These are phyloP conservation scores for Blastomyces percursus DNA, from an alignment of 2,329 filamentous ascomycete species.

Conservation along the genomic window DNA sequence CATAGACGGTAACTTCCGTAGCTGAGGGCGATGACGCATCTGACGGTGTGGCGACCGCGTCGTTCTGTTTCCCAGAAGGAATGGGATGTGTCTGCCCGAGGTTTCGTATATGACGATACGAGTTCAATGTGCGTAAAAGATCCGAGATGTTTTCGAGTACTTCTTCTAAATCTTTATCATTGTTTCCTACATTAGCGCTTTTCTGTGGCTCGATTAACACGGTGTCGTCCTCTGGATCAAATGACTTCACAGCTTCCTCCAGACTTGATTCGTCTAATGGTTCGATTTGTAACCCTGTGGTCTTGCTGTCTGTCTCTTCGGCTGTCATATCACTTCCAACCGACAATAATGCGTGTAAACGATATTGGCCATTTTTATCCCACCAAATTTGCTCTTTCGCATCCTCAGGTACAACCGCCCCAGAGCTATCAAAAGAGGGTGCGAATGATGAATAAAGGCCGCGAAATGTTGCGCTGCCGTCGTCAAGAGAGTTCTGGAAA, in stretches of 20 bases:
- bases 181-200: not conserved
- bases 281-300: slow-evolving; percentile 16
- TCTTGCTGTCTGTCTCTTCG: not conserved
- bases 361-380: slow-evolving; percentile 31
- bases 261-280: slow-evolving; percentile 30
- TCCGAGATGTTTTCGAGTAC: slow-evolving; percentile 49
- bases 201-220: slow-evolving; percentile 20
- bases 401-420: slow-evolving; percentile 32
- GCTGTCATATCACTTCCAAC: slow-evolving; percentile 12
- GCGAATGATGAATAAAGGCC: slow-evolving; percentile 41
- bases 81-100: slow-evolving; percentile 24
- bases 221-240: slow-evolving; percentile 24
- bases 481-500: slow-evolving; percentile 11
- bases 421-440: slow-evolving; percentile 37
- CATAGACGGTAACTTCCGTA: slow-evolving; percentile 51
- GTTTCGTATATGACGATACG: slow-evolving; percentile 51
- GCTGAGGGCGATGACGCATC: slow-evolving; percentile 43
- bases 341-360: slow-evolving; percentile 28
- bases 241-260: slow-evolving; percentile 34
- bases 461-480: slow-evolving; percentile 29
- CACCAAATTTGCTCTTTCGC: slow-evolving; percentile 38
- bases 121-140: slow-evolving; percentile 50
- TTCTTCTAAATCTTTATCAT: slow-evolving; percentile 36
- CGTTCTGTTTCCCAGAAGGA: slow-evolving; percentile 22
- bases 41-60: slow-evolving; percentile 17